Base-by-base conservation (phyloP, 805 yeast species). In the Maudiozyma bulderi region DNA sequence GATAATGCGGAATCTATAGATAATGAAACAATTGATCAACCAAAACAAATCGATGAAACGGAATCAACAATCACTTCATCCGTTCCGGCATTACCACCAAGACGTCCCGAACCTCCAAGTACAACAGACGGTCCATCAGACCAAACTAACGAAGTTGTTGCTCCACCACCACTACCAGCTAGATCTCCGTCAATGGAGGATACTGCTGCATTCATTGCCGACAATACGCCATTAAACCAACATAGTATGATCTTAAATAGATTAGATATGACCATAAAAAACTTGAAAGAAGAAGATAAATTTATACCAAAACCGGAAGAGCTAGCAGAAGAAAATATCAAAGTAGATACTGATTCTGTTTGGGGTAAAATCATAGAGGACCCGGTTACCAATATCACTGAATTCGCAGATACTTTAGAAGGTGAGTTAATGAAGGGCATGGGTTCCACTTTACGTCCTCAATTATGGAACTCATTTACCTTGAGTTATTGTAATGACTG, bases 401-500 rank as follows among this genome's bases (percentile, higher is more conserved):
- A 43, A 9, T 29, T 37, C 4, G 29, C 28, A 33, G 43, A 41
- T 3, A 29, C 32, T 13, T 42, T 53, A 10, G 46, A 47, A 40
- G 28, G 29, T 30, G 47, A 44, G 33, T n/a, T 51, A 5, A n/a
- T 44, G 1, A 26, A 40, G 8, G 52, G 51, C 8, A 39, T 53
- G 5, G 47, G 47, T 8, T 14, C 8, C 8, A 41, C 37, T 8
- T 32, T 40, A 6, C 49, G 54, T 20, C 31, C 41, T 5, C 8
- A 45, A 26, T 39, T 51, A 14, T 54, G 57, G 57, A 37, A 51
- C 32, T 37, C 50, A 3, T 14, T 50, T 10, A 41, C 50, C n/a
- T 49, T 53, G 14, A 30, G 28, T 33, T 15, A 48, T 20, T 43
- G 35, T 11, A 48, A 47, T 43, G 43, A 50, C 10, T 53, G 56